phyloP scores from a whole-genome alignment of 805 yeast genomes.

The Candida vaughaniae region DNA sequence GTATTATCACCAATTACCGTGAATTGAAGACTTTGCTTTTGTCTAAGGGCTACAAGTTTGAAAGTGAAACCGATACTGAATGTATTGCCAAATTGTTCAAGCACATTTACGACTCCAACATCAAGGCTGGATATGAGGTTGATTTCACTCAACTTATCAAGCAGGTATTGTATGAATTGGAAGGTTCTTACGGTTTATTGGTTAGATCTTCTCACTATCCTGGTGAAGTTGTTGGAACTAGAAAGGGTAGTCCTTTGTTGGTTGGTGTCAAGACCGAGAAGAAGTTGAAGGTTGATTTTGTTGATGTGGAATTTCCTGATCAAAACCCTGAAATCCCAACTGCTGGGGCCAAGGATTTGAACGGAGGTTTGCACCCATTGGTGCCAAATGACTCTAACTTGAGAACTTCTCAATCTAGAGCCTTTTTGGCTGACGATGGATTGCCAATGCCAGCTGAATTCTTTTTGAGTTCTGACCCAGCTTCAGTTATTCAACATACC shows the following conservation, averaged over 20 bases:
- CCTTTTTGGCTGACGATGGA: conserved; percentile 92
- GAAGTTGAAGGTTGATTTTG: conserved; percentile 95
- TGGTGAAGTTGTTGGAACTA: conserved; percentile 92
- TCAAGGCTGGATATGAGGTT: conserved; percentile 68
- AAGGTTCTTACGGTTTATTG: conserved; percentile 96
- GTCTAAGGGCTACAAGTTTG: conserved; percentile 79
- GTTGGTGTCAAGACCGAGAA: conserved; percentile 96
- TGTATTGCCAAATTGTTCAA: conserved; percentile 94
- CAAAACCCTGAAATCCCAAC: conserved; percentile 23
- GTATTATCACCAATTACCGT: conserved; percentile 94
- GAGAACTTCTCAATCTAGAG: conserved; percentile 92
- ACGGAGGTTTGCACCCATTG: conserved; percentile 48
- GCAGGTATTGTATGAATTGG: conserved; percentile 86
- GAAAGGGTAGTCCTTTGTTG: conserved; percentile 96
- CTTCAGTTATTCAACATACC: conserved; percentile 95
- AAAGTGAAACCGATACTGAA: conserved; percentile 95
- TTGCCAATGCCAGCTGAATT: conserved; percentile 92
- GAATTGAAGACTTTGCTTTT: conserved; percentile 81
- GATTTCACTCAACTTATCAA: conserved; percentile 93
- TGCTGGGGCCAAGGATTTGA: conserved; percentile 15
- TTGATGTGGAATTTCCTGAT: conserved; percentile 96
- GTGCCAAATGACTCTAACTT: conserved; percentile 55
- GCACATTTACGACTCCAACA: conserved; percentile 78
- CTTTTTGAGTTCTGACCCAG: conserved; percentile 94
- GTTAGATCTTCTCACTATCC: conserved; percentile 92